These are phyloP conservation scores for Mimosa pudica DNA, from an alignment of 306 rosid species.

Conservation along the genomic window DNA sequence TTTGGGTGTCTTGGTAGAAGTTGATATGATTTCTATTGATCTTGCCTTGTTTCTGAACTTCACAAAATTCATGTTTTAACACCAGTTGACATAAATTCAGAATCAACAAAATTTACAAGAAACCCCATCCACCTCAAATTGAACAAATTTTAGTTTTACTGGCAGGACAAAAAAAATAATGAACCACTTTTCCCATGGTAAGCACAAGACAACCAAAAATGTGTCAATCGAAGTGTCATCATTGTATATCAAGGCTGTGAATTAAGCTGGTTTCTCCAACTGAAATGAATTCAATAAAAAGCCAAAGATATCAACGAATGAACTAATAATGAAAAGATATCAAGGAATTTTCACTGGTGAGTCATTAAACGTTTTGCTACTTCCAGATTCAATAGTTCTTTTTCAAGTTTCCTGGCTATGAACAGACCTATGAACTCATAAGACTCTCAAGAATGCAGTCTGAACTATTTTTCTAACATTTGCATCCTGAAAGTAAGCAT, in stretches of 20 bases:
- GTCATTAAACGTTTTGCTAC: neutral
- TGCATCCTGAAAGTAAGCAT: neutral
- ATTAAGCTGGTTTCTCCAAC: neutral
- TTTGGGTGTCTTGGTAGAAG: neutral
- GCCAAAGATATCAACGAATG: neutral
- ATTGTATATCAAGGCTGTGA: conserved; percentile 1
- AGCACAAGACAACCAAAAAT: neutral
- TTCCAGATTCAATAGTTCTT: neutral
- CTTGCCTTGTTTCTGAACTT: conserved; percentile 6
- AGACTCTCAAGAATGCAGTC: neutral
- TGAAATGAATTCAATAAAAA: conserved; percentile 1
- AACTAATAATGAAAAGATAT: neutral
- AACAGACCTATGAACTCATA: neutral
- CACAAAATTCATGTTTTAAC: neutral
- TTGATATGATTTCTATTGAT: conserved; percentile 1
- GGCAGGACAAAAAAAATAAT: neutral
- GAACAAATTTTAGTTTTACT: neutral
- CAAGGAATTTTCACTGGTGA: neutral
- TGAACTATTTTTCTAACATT: neutral
- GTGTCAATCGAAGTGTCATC: neutral
- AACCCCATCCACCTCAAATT: neutral
- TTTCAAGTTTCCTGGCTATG: neutral
- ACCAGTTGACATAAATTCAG: conserved; percentile 4
- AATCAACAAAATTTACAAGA: neutral
- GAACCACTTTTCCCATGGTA: conserved; percentile 18